phyloP scores from a whole-genome alignment of 1,284 basidiomycete species.

The Stereum hirsutum region DNA sequence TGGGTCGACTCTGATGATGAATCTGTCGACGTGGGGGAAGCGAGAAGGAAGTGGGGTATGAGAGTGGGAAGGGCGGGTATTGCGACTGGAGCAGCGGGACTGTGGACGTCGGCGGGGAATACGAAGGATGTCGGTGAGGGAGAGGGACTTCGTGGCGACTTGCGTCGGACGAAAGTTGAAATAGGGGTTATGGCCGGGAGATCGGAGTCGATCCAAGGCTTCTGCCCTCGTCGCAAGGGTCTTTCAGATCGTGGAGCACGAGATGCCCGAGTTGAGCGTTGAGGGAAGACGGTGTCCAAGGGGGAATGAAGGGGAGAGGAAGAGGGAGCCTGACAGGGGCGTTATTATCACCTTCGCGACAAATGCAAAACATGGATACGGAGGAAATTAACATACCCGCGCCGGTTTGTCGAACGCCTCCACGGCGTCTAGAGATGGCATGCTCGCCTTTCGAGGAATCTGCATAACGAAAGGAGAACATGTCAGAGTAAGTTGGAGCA shows the following conservation, averaged over 20 bases:
- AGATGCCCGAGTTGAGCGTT: constrained; percentile 3
- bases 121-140: constrained; percentile 39
- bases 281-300: constrained; percentile 3
- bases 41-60: constrained; percentile 27
- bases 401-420: constrained; percentile 16
- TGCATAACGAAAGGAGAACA: constrained; percentile 12
- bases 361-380: constrained; percentile 5
- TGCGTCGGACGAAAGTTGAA: constrained; percentile 66
- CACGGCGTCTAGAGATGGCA: constrained; percentile 20
- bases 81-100: constrained; percentile 30
- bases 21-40: constrained; percentile 8
- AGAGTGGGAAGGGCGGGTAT: constrained; percentile 46
- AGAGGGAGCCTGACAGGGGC: constrained; percentile 7
- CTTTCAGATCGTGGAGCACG: constrained; percentile 4
- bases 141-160: constrained; percentile 64
- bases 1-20: background rate
- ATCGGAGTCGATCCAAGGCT: constrained; percentile 20
- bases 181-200: constrained; percentile 52
- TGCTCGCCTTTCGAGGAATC: constrained; percentile 23
- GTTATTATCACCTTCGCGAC: background rate
- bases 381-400: too few species aligned
- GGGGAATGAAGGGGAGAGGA: constrained; percentile 9
- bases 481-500: constrained; percentile 1
- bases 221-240: constrained; percentile 10
- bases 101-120: constrained; percentile 33